phyloP scores from a whole-genome alignment of 768 basidiomycete species.

The Termitomyces sp. region DNA sequence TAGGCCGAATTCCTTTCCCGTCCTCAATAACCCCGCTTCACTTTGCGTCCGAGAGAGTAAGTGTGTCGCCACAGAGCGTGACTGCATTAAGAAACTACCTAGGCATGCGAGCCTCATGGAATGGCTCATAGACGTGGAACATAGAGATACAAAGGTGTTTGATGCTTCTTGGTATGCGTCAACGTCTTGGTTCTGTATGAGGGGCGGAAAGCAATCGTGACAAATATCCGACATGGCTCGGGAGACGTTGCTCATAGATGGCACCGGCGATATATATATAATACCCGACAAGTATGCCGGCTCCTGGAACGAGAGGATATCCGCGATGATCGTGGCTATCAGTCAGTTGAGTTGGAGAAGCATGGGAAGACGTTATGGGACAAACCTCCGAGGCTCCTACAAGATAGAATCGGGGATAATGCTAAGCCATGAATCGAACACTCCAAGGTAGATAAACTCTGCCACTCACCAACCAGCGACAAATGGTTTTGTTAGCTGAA shows the following conservation, averaged over 20 bases:
- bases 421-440: not conserved
- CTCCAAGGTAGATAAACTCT: not conserved
- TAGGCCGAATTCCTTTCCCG: conserved; percentile 18
- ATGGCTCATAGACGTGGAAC: conserved; percentile 12
- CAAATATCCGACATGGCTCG: conserved; percentile 12
- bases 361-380: not conserved
- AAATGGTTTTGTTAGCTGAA: conserved; percentile 22
- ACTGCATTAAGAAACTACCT: conserved; percentile 21
- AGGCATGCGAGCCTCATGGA: conserved; percentile 16
- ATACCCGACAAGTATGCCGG: conserved; percentile 21
- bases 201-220: conserved; percentile 15
- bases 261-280: conserved; percentile 21
- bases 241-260: conserved; percentile 21
- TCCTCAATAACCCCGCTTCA: conserved; percentile 16
- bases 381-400: conserved; percentile 23
- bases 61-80: conserved; percentile 16
- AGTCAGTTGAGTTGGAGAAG: not conserved
- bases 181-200: conserved; percentile 16
- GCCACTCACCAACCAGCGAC: conserved; percentile 24
- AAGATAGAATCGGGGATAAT: not conserved
- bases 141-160: conserved; percentile 15
- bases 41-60: conserved; percentile 22
- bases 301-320: conserved; percentile 20
- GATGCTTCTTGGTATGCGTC: conserved; percentile 19
- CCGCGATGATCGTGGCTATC: conserved; percentile 21